These are phyloP conservation scores for Paramecium primaurelia DNA, from an alignment of 73 alveolate species.

Conservation along the genomic window DNA sequence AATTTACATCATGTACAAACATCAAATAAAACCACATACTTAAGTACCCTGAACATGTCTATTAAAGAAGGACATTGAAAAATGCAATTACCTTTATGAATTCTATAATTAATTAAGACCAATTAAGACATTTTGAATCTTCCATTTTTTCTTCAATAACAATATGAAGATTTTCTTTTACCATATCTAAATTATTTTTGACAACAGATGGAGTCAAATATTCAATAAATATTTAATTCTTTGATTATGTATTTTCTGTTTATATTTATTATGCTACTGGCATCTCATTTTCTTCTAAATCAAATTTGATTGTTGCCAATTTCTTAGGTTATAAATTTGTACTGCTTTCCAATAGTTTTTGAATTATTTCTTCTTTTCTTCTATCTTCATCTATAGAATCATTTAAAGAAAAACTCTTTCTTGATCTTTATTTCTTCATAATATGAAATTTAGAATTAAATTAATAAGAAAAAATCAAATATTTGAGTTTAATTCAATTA, in stretches of 20 bases:
- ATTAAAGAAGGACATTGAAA: background rate
- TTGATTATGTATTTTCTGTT: background rate
- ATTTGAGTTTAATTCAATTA: background rate
- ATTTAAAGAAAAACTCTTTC: background rate
- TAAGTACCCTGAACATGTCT: background rate
- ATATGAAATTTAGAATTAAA: background rate
- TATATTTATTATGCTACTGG: background rate
- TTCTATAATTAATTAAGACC: background rate
- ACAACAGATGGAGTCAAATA: background rate
- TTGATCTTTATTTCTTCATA: constrained; percentile 10
- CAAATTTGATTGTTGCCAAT: background rate
- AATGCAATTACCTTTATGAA: background rate
- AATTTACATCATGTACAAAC: constrained; percentile 19
- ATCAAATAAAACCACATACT: background rate
- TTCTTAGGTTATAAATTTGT: background rate
- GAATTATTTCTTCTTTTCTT: constrained; percentile 1
- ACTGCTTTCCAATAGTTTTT: background rate
- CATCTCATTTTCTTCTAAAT: background rate
- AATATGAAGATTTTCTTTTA: background rate
- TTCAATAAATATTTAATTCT: background rate
- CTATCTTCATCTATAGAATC: background rate
- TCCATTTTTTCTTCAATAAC: background rate
- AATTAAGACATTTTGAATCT: background rate
- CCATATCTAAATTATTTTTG: constrained; percentile 1
- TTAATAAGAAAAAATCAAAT: background rate